phyloP scores from a whole-genome alignment of 371 early-diverging fungal species.

The Actinomucor elegans region DNA sequence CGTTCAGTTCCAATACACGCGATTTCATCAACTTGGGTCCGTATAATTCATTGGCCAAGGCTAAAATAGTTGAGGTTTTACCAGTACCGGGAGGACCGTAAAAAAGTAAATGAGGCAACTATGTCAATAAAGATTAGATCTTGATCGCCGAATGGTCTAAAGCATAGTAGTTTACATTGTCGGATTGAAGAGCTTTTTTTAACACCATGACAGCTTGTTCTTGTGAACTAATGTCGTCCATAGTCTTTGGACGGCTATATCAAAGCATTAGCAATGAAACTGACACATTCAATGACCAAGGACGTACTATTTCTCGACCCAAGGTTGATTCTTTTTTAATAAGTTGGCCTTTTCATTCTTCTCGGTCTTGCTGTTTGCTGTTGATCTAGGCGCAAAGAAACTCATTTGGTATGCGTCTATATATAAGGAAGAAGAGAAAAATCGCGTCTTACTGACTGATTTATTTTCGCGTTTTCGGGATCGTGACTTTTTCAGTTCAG shows the following conservation, averaged over 20 bases:
- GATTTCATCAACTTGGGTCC: conserved; percentile 75
- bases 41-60: conserved; percentile 90
- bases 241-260: conserved; percentile 81
- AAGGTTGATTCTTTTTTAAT: conserved; percentile 51
- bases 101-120: conserved; percentile 98
- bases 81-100: conserved; percentile 99
- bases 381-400: conserved; percentile 19
- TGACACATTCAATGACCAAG: not conserved
- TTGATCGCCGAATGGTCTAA: not conserved
- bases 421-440: not conserved
- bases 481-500: too few relatives aligned
- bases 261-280: not conserved
- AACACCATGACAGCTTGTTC: conserved; percentile 88
- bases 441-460: too few relatives aligned
- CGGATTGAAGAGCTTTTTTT: conserved; percentile 78
- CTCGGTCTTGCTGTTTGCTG: not conserved
- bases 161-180: conserved; percentile 79
- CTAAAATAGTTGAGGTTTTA: conserved; percentile 98
- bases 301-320: conserved; percentile 82
- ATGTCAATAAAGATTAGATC: not conserved
- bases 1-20: conserved; percentile 97
- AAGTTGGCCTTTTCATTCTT: conserved; percentile 3
- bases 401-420: conserved; percentile 9
- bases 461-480: too few relatives aligned
- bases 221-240: conserved; percentile 88